These are phyloP conservation scores for Gentiana macrophylla DNA, from an alignment of 257 asterid species.

Conservation along the genomic window DNA sequence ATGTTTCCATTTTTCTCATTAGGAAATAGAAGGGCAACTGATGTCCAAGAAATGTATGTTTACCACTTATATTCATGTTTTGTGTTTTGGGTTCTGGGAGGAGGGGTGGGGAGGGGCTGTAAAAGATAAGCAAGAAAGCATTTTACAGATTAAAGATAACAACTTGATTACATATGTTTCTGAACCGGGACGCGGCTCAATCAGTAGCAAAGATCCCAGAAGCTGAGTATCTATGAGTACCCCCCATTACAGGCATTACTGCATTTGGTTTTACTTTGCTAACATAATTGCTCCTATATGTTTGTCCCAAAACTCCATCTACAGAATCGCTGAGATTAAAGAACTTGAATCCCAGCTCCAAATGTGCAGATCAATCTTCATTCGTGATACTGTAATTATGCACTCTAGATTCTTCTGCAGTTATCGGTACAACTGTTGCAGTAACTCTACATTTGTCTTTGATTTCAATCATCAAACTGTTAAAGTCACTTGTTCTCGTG, in stretches of 20 bases:
- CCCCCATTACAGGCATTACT: too few relatives aligned
- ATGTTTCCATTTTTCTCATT: conserved; percentile 12
- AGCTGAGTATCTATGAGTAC: too few relatives aligned
- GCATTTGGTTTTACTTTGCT: conserved; percentile 5
- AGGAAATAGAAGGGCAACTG: background rate
- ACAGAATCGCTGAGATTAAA: conserved; percentile 6
- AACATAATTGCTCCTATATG: conserved; percentile 10
- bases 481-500: background rate
- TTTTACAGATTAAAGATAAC: too few relatives aligned
- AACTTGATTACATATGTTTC: too few relatives aligned
- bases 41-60: too few relatives aligned
- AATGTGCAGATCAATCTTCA: conserved; percentile 11
- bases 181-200: too few relatives aligned
- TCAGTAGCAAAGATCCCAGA: too few relatives aligned
- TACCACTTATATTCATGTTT: too few relatives aligned
- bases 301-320: conserved; percentile 14
- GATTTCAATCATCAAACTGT: conserved; percentile 1
- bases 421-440: background rate
- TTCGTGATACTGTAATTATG: conserved; percentile 7
- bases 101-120: too few relatives aligned
- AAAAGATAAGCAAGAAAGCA: too few relatives aligned
- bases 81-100: too few relatives aligned
- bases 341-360: conserved; percentile 12
- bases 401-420: conserved; percentile 6
- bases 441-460: background rate